These are phyloP conservation scores for Glomus cerebriforme DNA, from an alignment of 192 early-diverging fungal species.

Conservation along the genomic window DNA sequence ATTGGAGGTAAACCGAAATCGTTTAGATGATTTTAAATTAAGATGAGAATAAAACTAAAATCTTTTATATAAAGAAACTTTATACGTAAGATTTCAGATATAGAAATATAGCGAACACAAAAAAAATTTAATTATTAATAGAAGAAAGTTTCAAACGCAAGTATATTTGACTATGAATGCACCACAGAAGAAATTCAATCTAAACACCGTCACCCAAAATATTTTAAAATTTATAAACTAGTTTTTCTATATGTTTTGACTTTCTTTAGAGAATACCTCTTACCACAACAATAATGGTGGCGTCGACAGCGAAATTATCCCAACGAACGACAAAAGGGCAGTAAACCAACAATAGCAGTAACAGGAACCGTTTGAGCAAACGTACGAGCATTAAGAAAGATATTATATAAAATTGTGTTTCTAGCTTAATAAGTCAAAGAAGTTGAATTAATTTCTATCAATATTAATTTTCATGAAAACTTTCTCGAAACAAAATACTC, in stretches of 20 bases:
- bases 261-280: neutral
- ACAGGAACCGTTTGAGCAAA: slow-evolving; percentile 18
- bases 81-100: no score
- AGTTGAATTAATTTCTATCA: no score
- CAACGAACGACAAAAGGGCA: slow-evolving; percentile 22
- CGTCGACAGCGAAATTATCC: slow-evolving; percentile 26
- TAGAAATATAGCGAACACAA: no score
- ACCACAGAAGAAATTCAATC: neutral
- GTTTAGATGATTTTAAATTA: neutral
- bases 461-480: no score
- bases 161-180: no score
- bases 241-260: neutral
- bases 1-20: neutral
- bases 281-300: slow-evolving; percentile 46
- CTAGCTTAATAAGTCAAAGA: no score
- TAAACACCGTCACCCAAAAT: neutral
- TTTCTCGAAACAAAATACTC: no score
- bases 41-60: neutral
- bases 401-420: neutral
- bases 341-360: slow-evolving; percentile 18
- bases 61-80: neutral
- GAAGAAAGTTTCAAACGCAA: no score
- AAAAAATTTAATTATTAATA: no score
- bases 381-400: slow-evolving; percentile 15
- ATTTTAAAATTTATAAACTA: neutral